These are phyloP conservation scores for Neurospora sp. DNA, from an alignment of 2,329 filamentous ascomycete species.

Conservation along the genomic window DNA sequence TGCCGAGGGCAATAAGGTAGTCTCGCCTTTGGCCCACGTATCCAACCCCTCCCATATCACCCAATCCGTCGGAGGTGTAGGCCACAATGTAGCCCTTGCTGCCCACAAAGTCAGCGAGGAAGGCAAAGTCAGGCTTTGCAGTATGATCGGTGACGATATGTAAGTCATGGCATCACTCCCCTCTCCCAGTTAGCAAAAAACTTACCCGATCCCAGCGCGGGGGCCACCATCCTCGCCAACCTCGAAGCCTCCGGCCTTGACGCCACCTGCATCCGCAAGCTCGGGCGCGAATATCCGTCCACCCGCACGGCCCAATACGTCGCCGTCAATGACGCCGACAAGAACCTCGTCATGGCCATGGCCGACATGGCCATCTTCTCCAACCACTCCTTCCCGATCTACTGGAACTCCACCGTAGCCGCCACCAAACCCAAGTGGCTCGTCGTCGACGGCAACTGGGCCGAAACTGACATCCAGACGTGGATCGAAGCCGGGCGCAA, in stretches of 20 bases:
- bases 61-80: slow-evolving; percentile 83
- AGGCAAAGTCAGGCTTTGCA: slow-evolving; percentile 61
- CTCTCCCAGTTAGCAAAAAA: too few species aligned
- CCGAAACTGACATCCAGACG: slow-evolving; percentile 48
- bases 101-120: slow-evolving; percentile 56
- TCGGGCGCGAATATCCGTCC: slow-evolving; percentile 37
- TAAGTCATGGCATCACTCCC: too few species aligned
- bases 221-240: slow-evolving; percentile 58
- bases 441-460: slow-evolving; percentile 84
- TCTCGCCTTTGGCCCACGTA: slow-evolving; percentile 52
- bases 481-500: slow-evolving; percentile 56
- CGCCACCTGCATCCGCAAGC: slow-evolving; percentile 49
- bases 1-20: slow-evolving; percentile 15
- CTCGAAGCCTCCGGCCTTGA: slow-evolving; percentile 56
- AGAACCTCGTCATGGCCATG: slow-evolving; percentile 84
- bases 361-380: slow-evolving; percentile 86
- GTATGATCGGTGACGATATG: slow-evolving; percentile 70
- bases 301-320: slow-evolving; percentile 82
- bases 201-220: too few species aligned
- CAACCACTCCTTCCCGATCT: slow-evolving; percentile 37
- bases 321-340: slow-evolving; percentile 73
- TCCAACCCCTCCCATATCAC: slow-evolving; percentile 77
- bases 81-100: slow-evolving; percentile 81
- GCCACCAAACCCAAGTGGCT: slow-evolving; percentile 60
- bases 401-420: slow-evolving; percentile 51